Base-by-base conservation (phyloP, 1,284 basidiomycete genomes). In the Cerioporus squamosus region DNA sequence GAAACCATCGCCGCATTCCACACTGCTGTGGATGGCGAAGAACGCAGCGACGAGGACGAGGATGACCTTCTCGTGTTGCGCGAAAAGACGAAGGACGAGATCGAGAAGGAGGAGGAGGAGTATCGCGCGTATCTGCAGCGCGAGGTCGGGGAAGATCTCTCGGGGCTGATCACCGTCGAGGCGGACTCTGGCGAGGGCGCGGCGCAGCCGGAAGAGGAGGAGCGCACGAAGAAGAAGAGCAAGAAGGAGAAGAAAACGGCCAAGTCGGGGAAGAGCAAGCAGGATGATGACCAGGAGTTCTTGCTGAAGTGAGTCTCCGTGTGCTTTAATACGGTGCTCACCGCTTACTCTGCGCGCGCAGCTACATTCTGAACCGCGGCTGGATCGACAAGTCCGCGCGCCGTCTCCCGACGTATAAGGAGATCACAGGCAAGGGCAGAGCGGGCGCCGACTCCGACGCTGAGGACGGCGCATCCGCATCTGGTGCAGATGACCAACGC, bases 351-450 rank as follows among this genome's bases (percentile, higher is more conserved):
- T 31, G n/a, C 38, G 20, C n/a, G 3, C 24, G 2, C 63, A 97
- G 95, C 74, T 98, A 97, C 73, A 97, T 98, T 61, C 79, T 97
- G 20, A 95, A 95, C 72, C 91, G 95, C 39, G 95, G 95, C 1
- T 98, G 95, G 95, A 29, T 29, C 9, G 26, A 29, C 74, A 84
- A 84, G 51, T 80, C 86, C 3, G 76, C 80, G 9, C 79, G 83
- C 23, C 87, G 86, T 55, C 78, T 95, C 5, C 94, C 94, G 5
- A 95, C 94, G 0, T 95, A 95, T 73, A 77, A 85, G 45, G 93
- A 96, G 71, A 79, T 96, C 38, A 36, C 33, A 36, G 33, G 33
- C 26, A 29, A 36, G 33, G 33, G 33, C 33, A 36, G 33, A 29
- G 26, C 26, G 26, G 26, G 9, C 26, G 26, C 5, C 26, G 26